A percentile compares a stretch with the other conserved stretches of the same genome.
Evolutionary conservation across 495 filamentous ascomycete species (phyloP).

Genomic region (Daldinia grandis): DNA sequence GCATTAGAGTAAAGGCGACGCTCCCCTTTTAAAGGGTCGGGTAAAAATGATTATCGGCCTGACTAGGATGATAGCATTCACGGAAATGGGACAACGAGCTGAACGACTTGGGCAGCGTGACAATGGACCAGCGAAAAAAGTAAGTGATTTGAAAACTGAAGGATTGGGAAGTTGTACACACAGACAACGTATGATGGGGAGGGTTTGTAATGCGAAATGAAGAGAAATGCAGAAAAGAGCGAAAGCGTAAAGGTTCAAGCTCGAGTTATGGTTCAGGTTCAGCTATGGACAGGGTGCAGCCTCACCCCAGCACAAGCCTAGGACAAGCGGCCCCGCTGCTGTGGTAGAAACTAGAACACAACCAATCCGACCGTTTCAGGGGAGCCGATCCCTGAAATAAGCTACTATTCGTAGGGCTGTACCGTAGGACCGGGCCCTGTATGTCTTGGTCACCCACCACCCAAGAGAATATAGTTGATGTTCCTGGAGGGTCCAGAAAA

Average conservation of each 20-base stretch:
- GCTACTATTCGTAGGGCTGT: conserved; percentile 43
- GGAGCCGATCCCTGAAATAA: conserved; percentile 37
- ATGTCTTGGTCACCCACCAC: conserved; percentile 41
- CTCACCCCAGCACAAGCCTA: conserved; percentile 35
- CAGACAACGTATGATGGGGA: conserved; percentile 5
- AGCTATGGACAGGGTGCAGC: conserved; percentile 36
- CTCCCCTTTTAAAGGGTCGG: conserved; percentile 8
- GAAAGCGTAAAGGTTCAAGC: conserved; percentile 17
- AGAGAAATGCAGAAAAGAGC: conserved; percentile 33
- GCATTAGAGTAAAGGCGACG: conserved; percentile 20
- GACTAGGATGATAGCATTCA: neutral
- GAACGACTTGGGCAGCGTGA: neutral
- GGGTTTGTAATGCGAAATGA: conserved; percentile 33
- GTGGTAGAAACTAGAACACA: conserved; percentile 25
- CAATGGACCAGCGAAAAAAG: neutral
- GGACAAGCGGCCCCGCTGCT: conserved; percentile 17
- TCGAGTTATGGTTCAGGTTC: conserved; percentile 19
- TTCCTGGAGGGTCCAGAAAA: neutral
- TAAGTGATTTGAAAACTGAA: conserved; percentile 7
- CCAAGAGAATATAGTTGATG: conserved; percentile 3
- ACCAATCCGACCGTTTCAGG: conserved; percentile 37
- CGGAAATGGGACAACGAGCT: neutral
- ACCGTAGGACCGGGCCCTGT: conserved; percentile 38
- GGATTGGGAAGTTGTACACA: neutral
- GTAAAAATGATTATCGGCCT: neutral